Evolutionary conservation across 163 green algal species (phyloP).

Genomic region (Scenedesmus sp.): DNA sequence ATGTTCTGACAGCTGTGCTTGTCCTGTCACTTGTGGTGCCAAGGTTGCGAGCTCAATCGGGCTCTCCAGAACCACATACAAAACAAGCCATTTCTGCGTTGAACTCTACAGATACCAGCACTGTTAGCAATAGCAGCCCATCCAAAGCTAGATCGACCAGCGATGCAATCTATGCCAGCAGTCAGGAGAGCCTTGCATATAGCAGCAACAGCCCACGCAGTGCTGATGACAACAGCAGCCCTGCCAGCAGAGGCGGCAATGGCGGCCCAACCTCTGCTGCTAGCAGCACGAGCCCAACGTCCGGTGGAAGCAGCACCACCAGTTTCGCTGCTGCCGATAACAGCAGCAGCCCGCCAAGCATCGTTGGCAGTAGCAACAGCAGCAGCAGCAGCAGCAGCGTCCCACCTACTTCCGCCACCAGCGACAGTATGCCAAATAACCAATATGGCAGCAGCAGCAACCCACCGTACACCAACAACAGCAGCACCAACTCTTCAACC

Average conservation of each 20-base stretch:
- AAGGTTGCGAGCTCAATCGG: background rate
- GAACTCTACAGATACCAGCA: constrained; percentile 2
- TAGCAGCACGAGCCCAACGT: background rate
- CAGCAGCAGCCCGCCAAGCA: background rate
- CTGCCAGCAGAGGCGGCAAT: no score
- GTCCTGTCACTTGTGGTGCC: background rate
- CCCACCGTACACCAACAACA: constrained; percentile 6
- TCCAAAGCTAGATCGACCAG: background rate
- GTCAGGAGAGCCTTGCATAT: background rate
- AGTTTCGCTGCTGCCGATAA: background rate
- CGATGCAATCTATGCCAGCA: background rate
- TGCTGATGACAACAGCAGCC: background rate
- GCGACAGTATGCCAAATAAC: no score
- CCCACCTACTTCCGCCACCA: background rate
- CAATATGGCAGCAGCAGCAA: background rate
- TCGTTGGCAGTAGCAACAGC: constrained; percentile 28
- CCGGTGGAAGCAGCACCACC: background rate
- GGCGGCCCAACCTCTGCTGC: background rate
- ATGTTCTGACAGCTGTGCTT: background rate
- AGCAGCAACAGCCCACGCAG: background rate
- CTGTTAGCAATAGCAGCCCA: constrained; percentile 5
- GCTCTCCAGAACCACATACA: background rate
- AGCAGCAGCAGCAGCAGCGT: background rate
- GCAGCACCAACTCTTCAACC: background rate
- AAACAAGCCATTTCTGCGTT: background rate